Evolutionary conservation across 2,329 filamentous ascomycete genomes (phyloP), one percentile per base, ranked within the genome.

Genomic region (Pseudocercospora cruenta): DNA sequence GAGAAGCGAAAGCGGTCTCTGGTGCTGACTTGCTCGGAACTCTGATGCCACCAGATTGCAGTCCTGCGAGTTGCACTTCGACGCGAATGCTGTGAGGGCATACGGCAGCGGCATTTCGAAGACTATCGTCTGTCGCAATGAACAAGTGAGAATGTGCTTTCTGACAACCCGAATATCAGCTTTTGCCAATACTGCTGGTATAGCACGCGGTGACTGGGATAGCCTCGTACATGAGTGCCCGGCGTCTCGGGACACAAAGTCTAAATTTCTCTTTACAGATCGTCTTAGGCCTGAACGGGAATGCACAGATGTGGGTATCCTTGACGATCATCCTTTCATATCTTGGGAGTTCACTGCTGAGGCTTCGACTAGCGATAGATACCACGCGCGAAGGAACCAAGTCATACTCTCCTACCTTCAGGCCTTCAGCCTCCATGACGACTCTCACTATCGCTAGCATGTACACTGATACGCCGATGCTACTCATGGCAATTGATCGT

Each of bases 401-500:
- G 14, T 54, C 14, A 54, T 28, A 14, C 21, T 8, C 8, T n/a
- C 21, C 24, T 26, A 12, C 24, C 49, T 24, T 53, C 14, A 53
- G 49, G 49, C 49, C n/a, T 22, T 53, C 22, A 53, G 49, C 49
- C 49, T 22, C 8, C 8, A 53, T 53, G 49, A 53, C 49, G 49
- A 53, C 22, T 53, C 49, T 53, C 10, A 26, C 49, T 24, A 28
- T 54, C 49, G 24, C 49, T 54, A n/a, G 49, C 49, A 54, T 10
- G 4, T 54, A 36, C 12, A 54, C 24, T 54, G 49, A 3, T 54
- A 24, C 24, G 9, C 49, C 31, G 49, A 1, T 26, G 22, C 49
- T 54, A 54, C 49, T 54, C 49, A 54, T 54, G 49, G 22, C 49
- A 54, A 28, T 24, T 54, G 49, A 54, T 54, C 49, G 49, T 54